Evolutionary conservation across 2,329 filamentous ascomycete species (phyloP).

Genomic region (Aspergillus sp.): DNA sequence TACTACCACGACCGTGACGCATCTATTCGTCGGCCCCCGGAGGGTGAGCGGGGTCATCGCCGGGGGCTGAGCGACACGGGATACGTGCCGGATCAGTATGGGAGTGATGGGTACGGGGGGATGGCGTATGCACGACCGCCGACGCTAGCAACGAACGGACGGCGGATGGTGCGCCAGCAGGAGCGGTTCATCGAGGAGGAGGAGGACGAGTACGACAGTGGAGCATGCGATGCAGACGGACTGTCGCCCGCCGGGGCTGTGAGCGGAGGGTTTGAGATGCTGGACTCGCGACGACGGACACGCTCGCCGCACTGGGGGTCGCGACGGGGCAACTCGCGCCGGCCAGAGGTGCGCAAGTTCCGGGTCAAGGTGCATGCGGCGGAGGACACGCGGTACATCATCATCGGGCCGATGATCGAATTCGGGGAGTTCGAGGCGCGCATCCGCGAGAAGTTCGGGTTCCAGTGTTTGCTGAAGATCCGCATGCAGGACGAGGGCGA

Average conservation of each 20-base stretch:
- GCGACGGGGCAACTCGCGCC: slow-evolving; percentile 29
- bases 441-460: slow-evolving; percentile 81
- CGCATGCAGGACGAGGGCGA: slow-evolving; percentile 91
- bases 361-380: slow-evolving; percentile 84
- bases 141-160: slow-evolving; percentile 41
- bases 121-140: slow-evolving; percentile 62
- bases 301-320: slow-evolving; percentile 28
- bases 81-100: slow-evolving; percentile 29
- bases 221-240: slow-evolving; percentile 64
- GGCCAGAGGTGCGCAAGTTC: slow-evolving; percentile 71
- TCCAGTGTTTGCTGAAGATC: slow-evolving; percentile 64
- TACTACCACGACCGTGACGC: slow-evolving; percentile 26
- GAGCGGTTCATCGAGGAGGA: slow-evolving; percentile 77
- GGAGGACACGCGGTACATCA: slow-evolving; percentile 88
- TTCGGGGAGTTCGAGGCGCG: slow-evolving; percentile 75
- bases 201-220: slow-evolving; percentile 71
- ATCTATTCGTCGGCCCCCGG: slow-evolving; percentile 24
- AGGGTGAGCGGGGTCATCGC: slow-evolving; percentile 31
- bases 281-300: slow-evolving; percentile 47
- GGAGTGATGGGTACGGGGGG: slow-evolving; percentile 36
- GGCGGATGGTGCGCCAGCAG: slow-evolving; percentile 36
- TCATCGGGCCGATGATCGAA: slow-evolving; percentile 70
- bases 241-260: slow-evolving; percentile 54
- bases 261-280: slow-evolving; percentile 74
- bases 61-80: slow-evolving; percentile 32